Evolutionary conservation across 768 basidiomycete species (phyloP).

Genomic region (Hypholoma sublateritium): DNA sequence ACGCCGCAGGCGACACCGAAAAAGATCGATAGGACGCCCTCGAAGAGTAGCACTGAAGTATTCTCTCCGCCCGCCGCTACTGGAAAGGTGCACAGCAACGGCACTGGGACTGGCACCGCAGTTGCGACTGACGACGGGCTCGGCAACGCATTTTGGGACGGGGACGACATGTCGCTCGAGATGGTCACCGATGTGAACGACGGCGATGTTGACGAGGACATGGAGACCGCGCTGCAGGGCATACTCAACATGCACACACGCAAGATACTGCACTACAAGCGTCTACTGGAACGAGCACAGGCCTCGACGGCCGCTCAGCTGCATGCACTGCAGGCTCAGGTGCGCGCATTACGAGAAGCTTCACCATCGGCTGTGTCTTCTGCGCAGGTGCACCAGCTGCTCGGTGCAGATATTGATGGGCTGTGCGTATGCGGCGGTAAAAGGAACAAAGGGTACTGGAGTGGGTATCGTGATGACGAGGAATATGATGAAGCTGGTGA

Average conservation of each 20-base stretch:
- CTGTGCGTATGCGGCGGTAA: conserved; percentile 59
- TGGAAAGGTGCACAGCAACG: conserved; percentile 22
- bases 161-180: conserved; percentile 66
- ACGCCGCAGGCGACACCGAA: conserved; percentile 24
- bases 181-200: conserved; percentile 66
- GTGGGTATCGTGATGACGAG: conserved; percentile 57
- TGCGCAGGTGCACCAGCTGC: conserved; percentile 18
- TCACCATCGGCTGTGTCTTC: conserved; percentile 19
- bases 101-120: conserved; percentile 25
- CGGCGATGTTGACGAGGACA: conserved; percentile 72
- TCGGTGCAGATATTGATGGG: conserved; percentile 26
- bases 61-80: conserved; percentile 14
- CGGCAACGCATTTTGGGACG: conserved; percentile 36
- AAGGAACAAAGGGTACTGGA: conserved; percentile 69
- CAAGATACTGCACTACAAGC: conserved; percentile 73
- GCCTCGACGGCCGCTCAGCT: conserved; percentile 78
- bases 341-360: conserved; percentile 59
- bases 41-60: conserved; percentile 7
- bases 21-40: conserved; percentile 15
- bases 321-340: conserved; percentile 83
- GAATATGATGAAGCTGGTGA: conserved; percentile 44
- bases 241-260: conserved; percentile 43
- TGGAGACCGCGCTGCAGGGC: conserved; percentile 37
- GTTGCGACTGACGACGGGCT: conserved; percentile 28
- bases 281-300: conserved; percentile 79